phyloP scores from a whole-genome alignment of 139 green algal species.

The Micractinium sp. region DNA sequence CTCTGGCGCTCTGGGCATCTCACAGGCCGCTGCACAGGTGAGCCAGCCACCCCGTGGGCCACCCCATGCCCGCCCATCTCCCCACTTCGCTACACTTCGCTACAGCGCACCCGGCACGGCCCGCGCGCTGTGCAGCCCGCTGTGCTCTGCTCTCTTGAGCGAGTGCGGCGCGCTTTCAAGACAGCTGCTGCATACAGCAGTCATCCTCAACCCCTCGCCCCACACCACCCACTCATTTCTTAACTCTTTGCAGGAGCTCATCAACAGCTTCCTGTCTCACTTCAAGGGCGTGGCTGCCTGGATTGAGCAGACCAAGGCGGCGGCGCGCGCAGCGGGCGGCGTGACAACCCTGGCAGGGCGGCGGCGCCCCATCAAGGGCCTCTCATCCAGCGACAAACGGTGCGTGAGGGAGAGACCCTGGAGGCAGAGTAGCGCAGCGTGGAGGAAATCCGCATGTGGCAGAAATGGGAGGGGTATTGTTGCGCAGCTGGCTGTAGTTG shows the following conservation, averaged over 20 bases:
- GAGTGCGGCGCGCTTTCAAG: too few species aligned
- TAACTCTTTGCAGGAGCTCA: constrained; percentile 41
- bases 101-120: neutral
- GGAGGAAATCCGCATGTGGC: constrained; percentile 36
- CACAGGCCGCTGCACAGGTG: constrained; percentile 11
- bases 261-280: constrained; percentile 55
- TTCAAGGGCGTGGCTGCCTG: constrained; percentile 54
- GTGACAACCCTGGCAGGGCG: constrained; percentile 56
- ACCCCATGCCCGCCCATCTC: too few species aligned
- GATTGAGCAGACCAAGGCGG: neutral
- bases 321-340: constrained; percentile 37
- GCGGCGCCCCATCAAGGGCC: constrained; percentile 52
- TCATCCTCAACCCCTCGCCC: too few species aligned
- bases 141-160: too few species aligned
- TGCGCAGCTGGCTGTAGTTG: neutral
- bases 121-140: too few species aligned
- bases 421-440: neutral
- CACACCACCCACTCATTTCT: neutral
- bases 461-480: neutral
- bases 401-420: neutral
- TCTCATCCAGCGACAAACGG: constrained; percentile 24
- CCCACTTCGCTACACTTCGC: too few species aligned
- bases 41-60: neutral
- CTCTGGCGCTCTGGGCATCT: neutral
- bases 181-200: too few species aligned